Evolutionary conservation across 176 grass and related monocot genomes (phyloP).

Genomic region (Carex parvula): DNA sequence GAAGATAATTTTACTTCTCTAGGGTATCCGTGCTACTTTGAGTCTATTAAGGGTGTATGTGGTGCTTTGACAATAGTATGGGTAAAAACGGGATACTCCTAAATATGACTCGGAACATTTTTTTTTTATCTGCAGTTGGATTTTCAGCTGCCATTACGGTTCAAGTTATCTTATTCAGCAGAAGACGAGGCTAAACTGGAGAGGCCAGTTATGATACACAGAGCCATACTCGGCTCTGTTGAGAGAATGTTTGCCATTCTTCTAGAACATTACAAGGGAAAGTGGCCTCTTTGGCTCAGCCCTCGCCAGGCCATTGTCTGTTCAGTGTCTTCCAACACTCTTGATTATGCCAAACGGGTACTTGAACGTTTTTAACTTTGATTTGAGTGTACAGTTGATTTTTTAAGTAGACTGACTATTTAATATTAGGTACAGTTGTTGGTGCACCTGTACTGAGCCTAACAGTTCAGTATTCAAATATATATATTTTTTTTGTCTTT

Average conservation of each 20-base stretch:
- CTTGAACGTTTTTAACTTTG: slow-evolving; percentile 4
- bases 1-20: neutral
- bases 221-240: slow-evolving; percentile 88
- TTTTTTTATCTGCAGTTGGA: slow-evolving; percentile 63
- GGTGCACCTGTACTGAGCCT: neutral
- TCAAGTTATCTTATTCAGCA: slow-evolving; percentile 87
- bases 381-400: slow-evolving; percentile 6
- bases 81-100: neutral
- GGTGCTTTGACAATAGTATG: neutral
- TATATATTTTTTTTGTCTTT: neutral
- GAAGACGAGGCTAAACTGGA: slow-evolving; percentile 96
- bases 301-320: slow-evolving; percentile 97
- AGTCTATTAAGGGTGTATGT: neutral
- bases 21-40: too few species aligned
- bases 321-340: slow-evolving; percentile 59
- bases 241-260: slow-evolving; percentile 99
- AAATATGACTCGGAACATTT: slow-evolving; percentile 22
- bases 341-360: slow-evolving; percentile 80
- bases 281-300: slow-evolving; percentile 98
- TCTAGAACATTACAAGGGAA: slow-evolving; percentile 98
- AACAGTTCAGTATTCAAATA: neutral
- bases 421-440: neutral
- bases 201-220: slow-evolving; percentile 97
- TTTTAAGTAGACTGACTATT: neutral
- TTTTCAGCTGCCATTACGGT: slow-evolving; percentile 87